These are phyloP conservation scores for Porphyra umbilicalis DNA, from an alignment of 31 red algal genomes.

Conservation along the genomic window DNA sequence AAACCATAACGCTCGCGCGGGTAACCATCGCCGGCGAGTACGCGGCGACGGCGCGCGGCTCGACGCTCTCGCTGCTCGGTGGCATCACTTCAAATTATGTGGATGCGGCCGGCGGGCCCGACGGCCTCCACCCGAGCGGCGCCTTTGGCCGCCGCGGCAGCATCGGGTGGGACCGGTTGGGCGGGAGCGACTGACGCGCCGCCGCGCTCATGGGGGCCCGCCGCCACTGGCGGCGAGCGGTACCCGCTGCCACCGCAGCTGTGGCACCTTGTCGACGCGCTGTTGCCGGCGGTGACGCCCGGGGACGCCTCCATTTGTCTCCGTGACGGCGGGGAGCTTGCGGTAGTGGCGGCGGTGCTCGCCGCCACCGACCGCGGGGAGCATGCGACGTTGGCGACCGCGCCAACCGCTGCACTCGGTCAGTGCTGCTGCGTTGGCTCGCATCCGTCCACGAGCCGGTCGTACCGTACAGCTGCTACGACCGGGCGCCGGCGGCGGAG, in stretches of 20 bases:
- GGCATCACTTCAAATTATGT: neutral
- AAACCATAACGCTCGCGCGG: neutral
- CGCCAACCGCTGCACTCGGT: conserved; percentile 46
- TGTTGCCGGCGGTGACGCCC: conserved; percentile 13
- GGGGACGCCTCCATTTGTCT: conserved; percentile 30
- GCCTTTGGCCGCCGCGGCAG: neutral
- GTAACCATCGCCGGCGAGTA: neutral
- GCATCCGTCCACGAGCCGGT: conserved; percentile 58
- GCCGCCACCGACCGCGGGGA: conserved; percentile 41
- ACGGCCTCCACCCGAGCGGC: neutral
- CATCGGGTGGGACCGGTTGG: no score
- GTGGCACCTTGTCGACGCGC: conserved; percentile 58
- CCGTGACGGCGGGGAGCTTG: conserved; percentile 21
- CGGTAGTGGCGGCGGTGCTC: conserved; percentile 18
- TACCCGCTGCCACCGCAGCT: conserved; percentile 30
- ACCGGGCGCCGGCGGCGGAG: conserved; percentile 34
- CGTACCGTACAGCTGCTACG: conserved; percentile 41
- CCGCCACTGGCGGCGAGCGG: neutral
- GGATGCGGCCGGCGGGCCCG: neutral
- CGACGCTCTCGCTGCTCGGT: neutral
- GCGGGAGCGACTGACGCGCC: no score
- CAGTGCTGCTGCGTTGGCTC: conserved; percentile 49
- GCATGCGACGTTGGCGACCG: conserved; percentile 16
- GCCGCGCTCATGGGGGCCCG: no score
- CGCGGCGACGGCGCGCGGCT: neutral